These are phyloP conservation scores for Phytopythium litorale DNA, from an alignment of 352 stramenopile genomes.

Conservation along the genomic window DNA sequence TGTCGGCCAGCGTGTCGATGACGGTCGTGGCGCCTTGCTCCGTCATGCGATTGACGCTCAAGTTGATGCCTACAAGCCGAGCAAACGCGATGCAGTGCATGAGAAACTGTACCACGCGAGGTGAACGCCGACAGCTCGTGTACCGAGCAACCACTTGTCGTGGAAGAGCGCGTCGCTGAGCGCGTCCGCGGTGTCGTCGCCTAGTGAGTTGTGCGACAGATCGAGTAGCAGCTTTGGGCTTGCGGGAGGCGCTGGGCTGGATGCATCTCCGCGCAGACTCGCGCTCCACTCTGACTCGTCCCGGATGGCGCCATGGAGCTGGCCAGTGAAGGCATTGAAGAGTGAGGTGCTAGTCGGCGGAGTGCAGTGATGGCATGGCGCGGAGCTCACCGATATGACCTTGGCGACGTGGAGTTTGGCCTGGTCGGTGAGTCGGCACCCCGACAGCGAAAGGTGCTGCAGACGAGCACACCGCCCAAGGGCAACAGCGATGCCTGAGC, in stretches of 20 bases:
- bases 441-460: slow-evolving; percentile 36
- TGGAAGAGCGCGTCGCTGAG: slow-evolving; percentile 54
- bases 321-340: background rate
- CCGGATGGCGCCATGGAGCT: slow-evolving; percentile 50
- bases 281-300: slow-evolving; percentile 57
- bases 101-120: background rate
- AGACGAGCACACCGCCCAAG: slow-evolving; percentile 38
- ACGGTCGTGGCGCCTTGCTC: slow-evolving; percentile 21
- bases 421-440: slow-evolving; percentile 46
- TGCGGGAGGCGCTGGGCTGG: slow-evolving; percentile 7
- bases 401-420: slow-evolving; percentile 48
- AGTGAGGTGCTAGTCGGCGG: background rate
- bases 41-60: slow-evolving; percentile 40
- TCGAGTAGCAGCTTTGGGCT: slow-evolving; percentile 37
- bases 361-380: background rate
- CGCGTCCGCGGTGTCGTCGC: slow-evolving; percentile 29
- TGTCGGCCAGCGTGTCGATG: slow-evolving; percentile 31
- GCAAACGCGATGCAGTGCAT: background rate
- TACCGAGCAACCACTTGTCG: slow-evolving; percentile 66
- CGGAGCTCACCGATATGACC: slow-evolving; percentile 39
- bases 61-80: slow-evolving; percentile 30
- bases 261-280: slow-evolving; percentile 35
- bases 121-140: background rate
- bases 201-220: slow-evolving; percentile 41
- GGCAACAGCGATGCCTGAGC: slow-evolving; percentile 27